These are phyloP conservation scores for Scenedesmus sp. DNA, from an alignment of 163 green algal species.

Conservation along the genomic window DNA sequence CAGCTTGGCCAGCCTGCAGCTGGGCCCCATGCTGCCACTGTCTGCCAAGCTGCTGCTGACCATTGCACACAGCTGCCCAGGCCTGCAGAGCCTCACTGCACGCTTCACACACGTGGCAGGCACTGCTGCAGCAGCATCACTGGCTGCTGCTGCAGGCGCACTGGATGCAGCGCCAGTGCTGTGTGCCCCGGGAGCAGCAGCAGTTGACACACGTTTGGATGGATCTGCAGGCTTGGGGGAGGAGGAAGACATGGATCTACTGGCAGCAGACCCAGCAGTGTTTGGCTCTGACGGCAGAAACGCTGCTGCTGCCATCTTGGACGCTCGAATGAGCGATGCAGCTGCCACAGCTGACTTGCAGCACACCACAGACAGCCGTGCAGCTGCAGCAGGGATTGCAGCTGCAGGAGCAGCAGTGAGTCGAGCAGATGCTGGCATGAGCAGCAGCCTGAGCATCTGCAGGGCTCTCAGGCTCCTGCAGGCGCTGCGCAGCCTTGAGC, in stretches of 20 bases:
- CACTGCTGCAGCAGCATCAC: not conserved
- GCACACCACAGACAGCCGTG: not conserved
- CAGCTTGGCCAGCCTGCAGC: not conserved
- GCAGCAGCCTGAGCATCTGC: conserved; percentile 22
- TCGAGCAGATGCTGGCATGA: not conserved
- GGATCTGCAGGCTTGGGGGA: not conserved
- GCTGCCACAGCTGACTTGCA: not conserved
- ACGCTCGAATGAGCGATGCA: not conserved
- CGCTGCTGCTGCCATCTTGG: not conserved
- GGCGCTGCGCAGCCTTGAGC: not conserved
- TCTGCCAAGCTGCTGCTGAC: conserved; percentile 29
- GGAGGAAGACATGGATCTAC: not conserved
- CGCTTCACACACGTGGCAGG: conserved; percentile 34
- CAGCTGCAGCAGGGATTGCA: not conserved
- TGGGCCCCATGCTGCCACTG: conserved; percentile 35
- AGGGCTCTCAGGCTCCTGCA: not conserved
- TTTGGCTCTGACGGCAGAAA: not conserved
- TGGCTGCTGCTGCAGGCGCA: not conserved
- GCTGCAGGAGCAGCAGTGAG: not conserved
- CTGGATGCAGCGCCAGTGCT: not conserved
- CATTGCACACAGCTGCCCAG: conserved; percentile 17
- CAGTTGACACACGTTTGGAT: not conserved
- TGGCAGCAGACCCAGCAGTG: not conserved
- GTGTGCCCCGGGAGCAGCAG: not conserved
- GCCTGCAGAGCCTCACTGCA: not conserved